These are phyloP conservation scores for Danielia reshetovae DNA, from an alignment of 805 yeast species.

Conservation along the genomic window DNA sequence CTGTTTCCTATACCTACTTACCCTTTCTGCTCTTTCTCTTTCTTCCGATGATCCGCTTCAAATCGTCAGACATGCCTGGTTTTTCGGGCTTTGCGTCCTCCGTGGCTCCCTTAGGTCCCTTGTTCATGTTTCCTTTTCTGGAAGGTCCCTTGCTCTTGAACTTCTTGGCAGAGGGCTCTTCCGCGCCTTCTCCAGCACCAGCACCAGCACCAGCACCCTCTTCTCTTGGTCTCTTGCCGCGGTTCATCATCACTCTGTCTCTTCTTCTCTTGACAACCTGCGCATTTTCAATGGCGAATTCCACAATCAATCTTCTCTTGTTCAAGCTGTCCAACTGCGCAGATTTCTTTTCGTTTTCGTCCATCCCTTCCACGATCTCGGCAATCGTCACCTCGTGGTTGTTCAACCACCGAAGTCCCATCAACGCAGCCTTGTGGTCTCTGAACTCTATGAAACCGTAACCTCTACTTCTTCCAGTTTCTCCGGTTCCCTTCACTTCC, in stretches of 20 bases:
- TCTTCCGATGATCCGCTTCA: constrained; percentile 61
- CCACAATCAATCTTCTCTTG: constrained; percentile 80
- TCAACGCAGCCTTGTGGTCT: constrained; percentile 87
- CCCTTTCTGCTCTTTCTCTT: constrained; percentile 65
- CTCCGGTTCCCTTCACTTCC: constrained; percentile 88
- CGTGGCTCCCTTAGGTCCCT: constrained; percentile 20
- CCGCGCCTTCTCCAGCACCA: constrained; percentile 10
- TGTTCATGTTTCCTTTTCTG: constrained; percentile 44
- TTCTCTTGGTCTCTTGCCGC: constrained; percentile 26
- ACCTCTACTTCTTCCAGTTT: constrained; percentile 89
- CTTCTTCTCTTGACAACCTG: constrained; percentile 87
- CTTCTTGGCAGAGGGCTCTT: constrained; percentile 19
- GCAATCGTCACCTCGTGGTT: constrained; percentile 77
- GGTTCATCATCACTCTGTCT: constrained; percentile 52
- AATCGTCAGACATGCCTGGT: constrained; percentile 47
- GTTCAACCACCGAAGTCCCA: constrained; percentile 96
- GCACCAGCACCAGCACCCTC: too few species aligned
- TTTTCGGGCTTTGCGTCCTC: constrained; percentile 16
- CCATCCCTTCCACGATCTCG: constrained; percentile 69
- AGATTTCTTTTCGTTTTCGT: constrained; percentile 59
- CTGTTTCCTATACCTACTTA: too few species aligned
- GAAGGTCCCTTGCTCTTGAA: constrained; percentile 23
- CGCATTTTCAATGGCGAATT: constrained; percentile 94
- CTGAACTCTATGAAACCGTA: constrained; percentile 92
- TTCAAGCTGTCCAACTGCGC: constrained; percentile 52